Percentiles rank a stretch among this genome's conserved stretches.
phyloP scores from a whole-genome alignment of 1,284 basidiomycete species.

The Trichosporon ovoides region DNA sequence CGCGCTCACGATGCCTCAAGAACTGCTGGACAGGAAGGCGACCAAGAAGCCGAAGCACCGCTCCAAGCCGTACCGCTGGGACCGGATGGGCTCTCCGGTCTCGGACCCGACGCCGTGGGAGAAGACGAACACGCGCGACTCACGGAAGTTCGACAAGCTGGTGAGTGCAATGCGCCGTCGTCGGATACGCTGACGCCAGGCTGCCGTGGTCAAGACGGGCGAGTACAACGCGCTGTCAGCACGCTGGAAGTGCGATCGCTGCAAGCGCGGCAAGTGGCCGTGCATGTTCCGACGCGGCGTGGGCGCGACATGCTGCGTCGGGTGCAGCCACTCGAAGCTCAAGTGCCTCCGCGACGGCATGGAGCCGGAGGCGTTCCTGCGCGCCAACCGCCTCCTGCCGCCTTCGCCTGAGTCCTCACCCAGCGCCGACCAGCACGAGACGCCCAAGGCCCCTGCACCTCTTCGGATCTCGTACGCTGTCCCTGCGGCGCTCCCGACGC shows the following conservation, averaged over 20 bases:
- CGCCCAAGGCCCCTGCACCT: no score
- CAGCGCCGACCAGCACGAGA: no score
- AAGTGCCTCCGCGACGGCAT: background rate
- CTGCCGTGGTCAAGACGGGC: background rate
- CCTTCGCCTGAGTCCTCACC: background rate
- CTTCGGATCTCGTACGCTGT: no score
- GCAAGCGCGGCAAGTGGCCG: background rate
- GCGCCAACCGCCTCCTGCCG: no score
- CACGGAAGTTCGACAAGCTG: background rate
- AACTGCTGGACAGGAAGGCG: background rate
- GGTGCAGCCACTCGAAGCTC: background rate
- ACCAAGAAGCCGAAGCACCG: background rate
- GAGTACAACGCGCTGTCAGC: background rate
- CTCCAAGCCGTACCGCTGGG: conserved; percentile 1
- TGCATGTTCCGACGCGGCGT: background rate
- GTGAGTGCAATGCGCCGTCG: background rate
- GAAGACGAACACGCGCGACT: background rate
- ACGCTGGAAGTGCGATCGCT: background rate
- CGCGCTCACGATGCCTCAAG: background rate
- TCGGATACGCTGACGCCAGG: background rate
- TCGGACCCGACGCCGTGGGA: background rate
- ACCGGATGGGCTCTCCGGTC: background rate
- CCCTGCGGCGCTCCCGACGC: no score
- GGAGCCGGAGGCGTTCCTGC: no score
- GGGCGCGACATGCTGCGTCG: background rate